Evolutionary conservation across 2,329 filamentous ascomycete species (phyloP).

Genomic region (Simplicillium aogashimaense): DNA sequence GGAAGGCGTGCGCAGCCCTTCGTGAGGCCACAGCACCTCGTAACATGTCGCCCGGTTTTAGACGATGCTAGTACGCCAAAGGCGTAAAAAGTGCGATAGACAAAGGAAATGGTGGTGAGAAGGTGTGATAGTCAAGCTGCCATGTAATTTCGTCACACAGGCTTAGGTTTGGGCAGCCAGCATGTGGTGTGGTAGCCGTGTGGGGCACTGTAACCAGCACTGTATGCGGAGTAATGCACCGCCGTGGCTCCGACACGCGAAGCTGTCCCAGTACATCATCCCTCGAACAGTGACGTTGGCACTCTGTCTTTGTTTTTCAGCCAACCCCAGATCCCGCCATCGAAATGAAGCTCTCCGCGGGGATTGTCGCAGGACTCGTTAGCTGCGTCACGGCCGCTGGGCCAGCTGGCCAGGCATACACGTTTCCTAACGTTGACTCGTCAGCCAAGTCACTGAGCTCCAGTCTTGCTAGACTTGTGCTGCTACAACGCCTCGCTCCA

Average conservation of each 20-base stretch:
- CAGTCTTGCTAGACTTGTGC: conserved; percentile 45
- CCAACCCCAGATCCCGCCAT: too few species aligned
- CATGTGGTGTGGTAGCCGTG: too few species aligned
- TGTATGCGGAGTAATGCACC: too few species aligned
- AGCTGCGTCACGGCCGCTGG: conserved; percentile 27
- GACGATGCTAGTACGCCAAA: too few species aligned
- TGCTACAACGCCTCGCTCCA: conserved; percentile 45
- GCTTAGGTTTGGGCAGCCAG: too few species aligned
- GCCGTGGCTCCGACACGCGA: too few species aligned
- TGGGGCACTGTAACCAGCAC: too few species aligned
- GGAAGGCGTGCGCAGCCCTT: conserved; percentile 7
- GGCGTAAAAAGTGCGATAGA: neutral
- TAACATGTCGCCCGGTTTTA: neutral
- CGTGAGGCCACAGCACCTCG: conserved; percentile 6
- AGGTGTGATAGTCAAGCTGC: too few species aligned
- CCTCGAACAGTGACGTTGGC: conserved; percentile 16
- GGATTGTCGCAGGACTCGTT: conserved; percentile 26
- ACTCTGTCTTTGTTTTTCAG: neutral
- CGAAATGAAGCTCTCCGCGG: conserved; percentile 30
- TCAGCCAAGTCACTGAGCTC: conserved; percentile 32
- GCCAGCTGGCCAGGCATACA: conserved; percentile 41
- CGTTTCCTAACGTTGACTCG: conserved; percentile 28
- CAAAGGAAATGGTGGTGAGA: neutral
- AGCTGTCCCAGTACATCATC: neutral
- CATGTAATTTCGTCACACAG: too few species aligned